phyloP scores from a whole-genome alignment of 768 basidiomycete genomes.

The Plicaturopsis crispa region DNA sequence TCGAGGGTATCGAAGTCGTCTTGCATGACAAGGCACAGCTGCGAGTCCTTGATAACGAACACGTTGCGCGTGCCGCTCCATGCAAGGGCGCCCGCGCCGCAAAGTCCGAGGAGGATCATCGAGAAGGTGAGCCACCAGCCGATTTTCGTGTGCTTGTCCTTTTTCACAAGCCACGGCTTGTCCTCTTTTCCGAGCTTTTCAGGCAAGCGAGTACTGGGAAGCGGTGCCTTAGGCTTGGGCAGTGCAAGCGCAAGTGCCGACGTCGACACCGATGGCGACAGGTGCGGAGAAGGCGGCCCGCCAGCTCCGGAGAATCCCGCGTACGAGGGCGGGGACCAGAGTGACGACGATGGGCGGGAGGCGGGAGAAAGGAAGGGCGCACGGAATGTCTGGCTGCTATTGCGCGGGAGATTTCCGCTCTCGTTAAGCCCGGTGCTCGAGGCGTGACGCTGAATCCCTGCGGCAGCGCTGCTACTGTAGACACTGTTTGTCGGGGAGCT shows the following conservation, averaged over 20 bases:
- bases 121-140: conserved; percentile 44
- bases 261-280: conserved; percentile 18
- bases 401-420: conserved; percentile 28
- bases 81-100: conserved; percentile 32
- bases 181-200: conserved; percentile 40
- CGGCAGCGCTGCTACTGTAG: conserved; percentile 39
- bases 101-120: conserved; percentile 33
- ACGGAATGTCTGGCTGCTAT: conserved; percentile 48
- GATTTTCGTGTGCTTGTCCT: conserved; percentile 33
- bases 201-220: conserved; percentile 41
- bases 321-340: conserved; percentile 56
- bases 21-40: conserved; percentile 36
- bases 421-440: conserved; percentile 8
- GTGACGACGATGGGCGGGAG: conserved; percentile 50
- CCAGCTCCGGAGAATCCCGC: conserved; percentile 16
- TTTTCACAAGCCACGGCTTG: too few relatives aligned
- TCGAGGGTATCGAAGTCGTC: conserved; percentile 46
- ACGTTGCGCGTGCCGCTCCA: conserved; percentile 37
- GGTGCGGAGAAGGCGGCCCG: too few relatives aligned
- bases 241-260: conserved; percentile 17
- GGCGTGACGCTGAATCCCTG: conserved; percentile 20
- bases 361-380: conserved; percentile 65
- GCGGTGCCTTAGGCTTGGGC: conserved; percentile 26
- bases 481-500: conserved; percentile 24
- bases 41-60: conserved; percentile 22